These are phyloP conservation scores for Aspergillus sp. DNA, from an alignment of 2,329 filamentous ascomycete genomes.

Conservation along the genomic window DNA sequence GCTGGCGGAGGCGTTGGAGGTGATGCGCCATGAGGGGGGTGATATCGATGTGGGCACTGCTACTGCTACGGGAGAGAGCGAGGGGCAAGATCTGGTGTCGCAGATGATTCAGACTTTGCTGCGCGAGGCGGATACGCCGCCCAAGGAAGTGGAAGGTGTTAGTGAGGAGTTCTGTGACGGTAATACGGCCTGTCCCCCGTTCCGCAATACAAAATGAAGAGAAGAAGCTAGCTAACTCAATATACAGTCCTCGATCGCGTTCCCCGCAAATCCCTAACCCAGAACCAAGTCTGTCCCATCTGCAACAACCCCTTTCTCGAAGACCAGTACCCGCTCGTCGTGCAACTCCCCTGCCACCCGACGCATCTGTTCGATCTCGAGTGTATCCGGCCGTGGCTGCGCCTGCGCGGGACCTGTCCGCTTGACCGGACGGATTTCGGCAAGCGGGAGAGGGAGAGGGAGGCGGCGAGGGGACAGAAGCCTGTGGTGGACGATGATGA, in stretches of 20 bases:
- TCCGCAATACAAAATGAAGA: neutral
- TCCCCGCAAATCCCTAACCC: conserved; percentile 46
- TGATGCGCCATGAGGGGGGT: conserved; percentile 45
- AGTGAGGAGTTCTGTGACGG: conserved; percentile 52
- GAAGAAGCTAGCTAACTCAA: conserved; percentile 1
- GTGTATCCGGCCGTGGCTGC: conserved; percentile 57
- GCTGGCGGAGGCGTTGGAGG: conserved; percentile 53
- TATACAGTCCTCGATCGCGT: conserved; percentile 48
- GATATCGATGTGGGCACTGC: conserved; percentile 7
- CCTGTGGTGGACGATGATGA: conserved; percentile 35
- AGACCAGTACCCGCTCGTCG: conserved; percentile 57
- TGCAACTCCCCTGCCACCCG: conserved; percentile 53
- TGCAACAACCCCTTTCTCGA: conserved; percentile 54
- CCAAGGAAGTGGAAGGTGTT: conserved; percentile 52
- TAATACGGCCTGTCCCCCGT: conserved; percentile 11
- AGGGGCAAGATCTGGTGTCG: conserved; percentile 41
- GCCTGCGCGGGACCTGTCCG: conserved; percentile 56
- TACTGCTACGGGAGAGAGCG: conserved; percentile 4
- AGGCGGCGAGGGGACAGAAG: conserved; percentile 42
- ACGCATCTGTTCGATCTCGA: conserved; percentile 58
- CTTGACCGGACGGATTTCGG: conserved; percentile 52
- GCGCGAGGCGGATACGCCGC: conserved; percentile 50
- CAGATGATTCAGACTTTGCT: conserved; percentile 50
- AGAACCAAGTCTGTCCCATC: conserved; percentile 49
- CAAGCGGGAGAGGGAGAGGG: conserved; percentile 46